A percentile compares a stretch with the other conserved stretches of the same genome.
Conservation (phyloP, 805 yeast species). For the Vanderwaltozyma yarrowii region DNA sequence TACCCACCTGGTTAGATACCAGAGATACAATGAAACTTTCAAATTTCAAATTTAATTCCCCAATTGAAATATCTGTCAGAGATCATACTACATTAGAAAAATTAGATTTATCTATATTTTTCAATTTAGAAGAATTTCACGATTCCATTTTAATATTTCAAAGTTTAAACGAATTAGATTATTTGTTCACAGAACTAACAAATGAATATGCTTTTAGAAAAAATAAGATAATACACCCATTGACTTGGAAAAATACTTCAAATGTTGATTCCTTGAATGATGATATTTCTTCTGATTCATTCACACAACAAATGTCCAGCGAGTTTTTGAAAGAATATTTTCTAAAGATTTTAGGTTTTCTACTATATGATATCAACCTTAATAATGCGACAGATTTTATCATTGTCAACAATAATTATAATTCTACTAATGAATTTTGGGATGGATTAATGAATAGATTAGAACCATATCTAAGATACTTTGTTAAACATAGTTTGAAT, state of each 20-base stretch:
- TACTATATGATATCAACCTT: constrained; percentile 63
- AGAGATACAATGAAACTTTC: constrained; percentile 45
- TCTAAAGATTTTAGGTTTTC: constrained; percentile 60
- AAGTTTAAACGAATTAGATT: constrained; percentile 55
- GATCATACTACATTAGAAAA: constrained; percentile 40
- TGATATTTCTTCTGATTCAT: constrained; percentile 10
- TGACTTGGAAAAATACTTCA: constrained; percentile 34
- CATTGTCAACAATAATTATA: constrained; percentile 48
- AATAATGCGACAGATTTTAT: constrained; percentile 53
- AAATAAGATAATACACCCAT: constrained; percentile 59
- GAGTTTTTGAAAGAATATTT: constrained; percentile 41
- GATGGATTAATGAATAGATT: constrained; percentile 52
- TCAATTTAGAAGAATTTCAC: constrained; percentile 63
- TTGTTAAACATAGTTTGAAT: constrained; percentile 34
- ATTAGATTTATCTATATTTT: constrained; percentile 26
- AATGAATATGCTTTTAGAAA: constrained; percentile 65
- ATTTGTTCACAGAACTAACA: constrained; percentile 50
- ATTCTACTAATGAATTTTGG: constrained; percentile 59
- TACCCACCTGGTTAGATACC: constrained; percentile 43
- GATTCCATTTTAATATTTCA: constrained; percentile 78
- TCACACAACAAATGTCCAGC: constrained; percentile 17
- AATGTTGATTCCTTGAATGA: constrained; percentile 18
- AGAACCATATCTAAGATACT: constrained; percentile 45
- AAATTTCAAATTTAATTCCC: constrained; percentile 65
- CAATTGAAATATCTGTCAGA: constrained; percentile 73